These are phyloP conservation scores for Cladorrhinum sp. DNA, from an alignment of 2,329 filamentous ascomycete genomes.

Conservation along the genomic window DNA sequence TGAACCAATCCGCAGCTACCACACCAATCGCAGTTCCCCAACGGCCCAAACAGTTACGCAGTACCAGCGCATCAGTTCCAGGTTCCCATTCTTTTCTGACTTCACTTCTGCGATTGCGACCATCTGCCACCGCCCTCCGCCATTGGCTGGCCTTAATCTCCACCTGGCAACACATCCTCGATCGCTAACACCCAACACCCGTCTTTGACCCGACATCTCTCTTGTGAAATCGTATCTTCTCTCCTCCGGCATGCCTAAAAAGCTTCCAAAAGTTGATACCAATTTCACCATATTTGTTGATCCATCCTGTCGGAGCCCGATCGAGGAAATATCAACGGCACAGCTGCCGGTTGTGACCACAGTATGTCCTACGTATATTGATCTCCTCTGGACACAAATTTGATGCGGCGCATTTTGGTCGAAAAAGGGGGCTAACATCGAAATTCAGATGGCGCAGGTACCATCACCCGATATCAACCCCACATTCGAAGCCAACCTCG, in stretches of 20 bases:
- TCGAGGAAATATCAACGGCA: not conserved
- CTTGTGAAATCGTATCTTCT: not conserved
- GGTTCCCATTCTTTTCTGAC: not conserved
- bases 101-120: not conserved
- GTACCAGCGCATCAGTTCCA: too few relatives aligned
- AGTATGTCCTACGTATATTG: not conserved
- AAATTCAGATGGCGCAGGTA: not conserved
- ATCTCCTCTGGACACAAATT: not conserved
- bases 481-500: not conserved
- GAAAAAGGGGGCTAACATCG: not conserved
- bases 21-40: slow-evolving; percentile 3
- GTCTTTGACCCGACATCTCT: not conserved
- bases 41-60: too few relatives aligned
- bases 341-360: not conserved
- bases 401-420: not conserved
- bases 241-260: not conserved
- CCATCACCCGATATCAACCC: not conserved
- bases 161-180: too few relatives aligned
- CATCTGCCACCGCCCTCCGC: slow-evolving; percentile 21
- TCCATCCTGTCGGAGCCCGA: not conserved
- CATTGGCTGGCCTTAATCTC: too few relatives aligned
- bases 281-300: slow-evolving; percentile 9
- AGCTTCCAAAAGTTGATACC: not conserved
- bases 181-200: too few relatives aligned
- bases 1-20: not conserved